Base-by-base conservation (phyloP, 2,329 filamentous ascomycete species). In the Aurifilum marmelostoma region DNA sequence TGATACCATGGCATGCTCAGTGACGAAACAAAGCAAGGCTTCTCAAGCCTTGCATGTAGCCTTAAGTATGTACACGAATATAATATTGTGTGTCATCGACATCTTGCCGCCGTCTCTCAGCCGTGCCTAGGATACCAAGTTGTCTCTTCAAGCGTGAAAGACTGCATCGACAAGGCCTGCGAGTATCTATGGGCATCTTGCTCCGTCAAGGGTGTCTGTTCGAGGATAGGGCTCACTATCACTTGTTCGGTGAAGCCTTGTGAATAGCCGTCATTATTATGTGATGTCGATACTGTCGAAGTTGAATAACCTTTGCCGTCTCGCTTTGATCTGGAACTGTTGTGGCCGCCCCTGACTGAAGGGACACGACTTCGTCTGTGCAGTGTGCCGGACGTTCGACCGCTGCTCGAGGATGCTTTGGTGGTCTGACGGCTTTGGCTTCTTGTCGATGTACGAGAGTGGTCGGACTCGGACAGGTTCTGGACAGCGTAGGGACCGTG, bases 401-500 rank as follows among this genome's bases (percentile, higher is more conserved):
- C n/a, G 32, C 59, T 14, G 7, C 18, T 62, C 5, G 32, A 24
- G 2, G 59, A n/a, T 37, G 59, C 24, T 16, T 29, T 62, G 1
- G 59, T 41, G 37, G n/a, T 24, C n/a, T 62, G 34, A n/a, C n/a
- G 39, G 32, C 32, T 43, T 14, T 41, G 32, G n/a, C 11, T 29
- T 16, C 37, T 37, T 43, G 59, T 41, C 18, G 37, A 7, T n/a
- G 32, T 24, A 27, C n/a, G 14, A 18, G 59, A 24, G n/a, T 5
- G 29, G 37, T 41, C 34, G 21, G 59, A n/a, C 14, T 62, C 34
- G 34, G 32, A 29, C 24, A 27, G 59, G 39, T 21, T 18, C 6
- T 41, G n/a, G 32, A 43, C 59, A 27, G 59, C 59, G n/a, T 62
- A 62, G 34, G 59, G 59, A 41, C 59, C 59, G 59, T 62, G 59